phyloP scores from a whole-genome alignment of 1,284 basidiomycete genomes.

The Pseudozyma pruni region DNA sequence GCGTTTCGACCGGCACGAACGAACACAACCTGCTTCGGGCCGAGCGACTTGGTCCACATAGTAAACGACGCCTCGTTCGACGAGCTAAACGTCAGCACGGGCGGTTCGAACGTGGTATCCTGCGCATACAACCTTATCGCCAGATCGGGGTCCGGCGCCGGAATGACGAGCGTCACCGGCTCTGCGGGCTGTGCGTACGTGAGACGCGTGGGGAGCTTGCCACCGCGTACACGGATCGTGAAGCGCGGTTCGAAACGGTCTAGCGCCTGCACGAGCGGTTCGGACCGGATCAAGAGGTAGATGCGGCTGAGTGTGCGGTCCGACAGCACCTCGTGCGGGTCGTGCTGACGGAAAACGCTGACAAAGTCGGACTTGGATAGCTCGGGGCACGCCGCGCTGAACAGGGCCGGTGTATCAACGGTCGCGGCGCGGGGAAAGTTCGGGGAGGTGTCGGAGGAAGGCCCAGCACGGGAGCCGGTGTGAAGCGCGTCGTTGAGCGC shows the following conservation, averaged over 20 bases:
- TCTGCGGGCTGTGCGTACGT: conserved; percentile 56
- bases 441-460: conserved; percentile 16
- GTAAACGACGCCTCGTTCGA: conserved; percentile 53
- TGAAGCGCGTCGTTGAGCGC: conserved; percentile 77
- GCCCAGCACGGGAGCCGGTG: conserved; percentile 12
- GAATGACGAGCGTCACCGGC: conserved; percentile 58
- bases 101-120: conserved; percentile 60
- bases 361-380: conserved; percentile 53
- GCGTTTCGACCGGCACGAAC: conserved; percentile 58
- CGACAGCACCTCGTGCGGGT: conserved; percentile 45
- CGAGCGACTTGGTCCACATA: conserved; percentile 55
- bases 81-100: conserved; percentile 54
- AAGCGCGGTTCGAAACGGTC: conserved; percentile 39
- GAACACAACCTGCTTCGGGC: conserved; percentile 56
- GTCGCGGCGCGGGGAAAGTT: conserved; percentile 30
- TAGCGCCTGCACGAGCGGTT: conserved; percentile 55
- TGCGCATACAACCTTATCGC: conserved; percentile 59
- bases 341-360: conserved; percentile 51
- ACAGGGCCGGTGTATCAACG: conserved; percentile 45
- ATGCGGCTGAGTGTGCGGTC: conserved; percentile 62
- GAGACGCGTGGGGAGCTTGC: conserved; percentile 48
- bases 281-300: conserved; percentile 51
- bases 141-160: conserved; percentile 58
- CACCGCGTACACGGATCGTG: conserved; percentile 42
- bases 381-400: conserved; percentile 36